Percentiles rank a stretch among this genome's conserved stretches.
These are phyloP conservation scores for Euphorbia tirucalli DNA, from an alignment of 345 rosid species.

Conservation along the genomic window DNA sequence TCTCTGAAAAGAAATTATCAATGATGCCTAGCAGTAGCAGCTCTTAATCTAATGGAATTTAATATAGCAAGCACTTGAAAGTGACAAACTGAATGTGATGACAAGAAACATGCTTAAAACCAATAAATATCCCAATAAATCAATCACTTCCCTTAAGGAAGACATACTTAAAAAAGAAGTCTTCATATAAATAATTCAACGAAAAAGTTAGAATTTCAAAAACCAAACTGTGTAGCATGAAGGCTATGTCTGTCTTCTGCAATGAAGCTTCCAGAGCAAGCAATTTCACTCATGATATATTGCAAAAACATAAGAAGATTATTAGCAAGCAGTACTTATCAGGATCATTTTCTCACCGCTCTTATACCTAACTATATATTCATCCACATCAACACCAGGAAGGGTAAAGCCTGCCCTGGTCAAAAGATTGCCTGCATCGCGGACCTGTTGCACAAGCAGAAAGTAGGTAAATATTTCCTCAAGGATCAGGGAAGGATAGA, in stretches of 20 bases:
- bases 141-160: background rate
- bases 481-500: background rate
- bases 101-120: too few relatives aligned
- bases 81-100: too few relatives aligned
- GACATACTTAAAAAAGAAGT: background rate
- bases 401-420: slow-evolving; percentile 94
- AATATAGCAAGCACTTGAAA: too few relatives aligned
- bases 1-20: too few relatives aligned
- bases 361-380: slow-evolving; percentile 77
- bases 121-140: too few relatives aligned
- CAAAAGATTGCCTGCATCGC: slow-evolving; percentile 96
- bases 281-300: background rate
- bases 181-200: too few relatives aligned
- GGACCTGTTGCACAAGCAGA: slow-evolving; percentile 44
- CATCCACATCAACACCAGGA: slow-evolving; percentile 93
- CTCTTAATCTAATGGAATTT: too few relatives aligned
- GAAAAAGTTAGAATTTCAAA: background rate
- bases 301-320: background rate
- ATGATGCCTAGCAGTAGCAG: too few relatives aligned
- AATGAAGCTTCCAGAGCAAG: background rate
- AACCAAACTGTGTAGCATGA: background rate
- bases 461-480: background rate
- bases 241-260: too few relatives aligned
- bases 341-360: slow-evolving; percentile 50
- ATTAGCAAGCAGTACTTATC: background rate